These are phyloP conservation scores for Pichia sp. DNA, from an alignment of 1,139 yeast genomes.

Conservation along the genomic window DNA sequence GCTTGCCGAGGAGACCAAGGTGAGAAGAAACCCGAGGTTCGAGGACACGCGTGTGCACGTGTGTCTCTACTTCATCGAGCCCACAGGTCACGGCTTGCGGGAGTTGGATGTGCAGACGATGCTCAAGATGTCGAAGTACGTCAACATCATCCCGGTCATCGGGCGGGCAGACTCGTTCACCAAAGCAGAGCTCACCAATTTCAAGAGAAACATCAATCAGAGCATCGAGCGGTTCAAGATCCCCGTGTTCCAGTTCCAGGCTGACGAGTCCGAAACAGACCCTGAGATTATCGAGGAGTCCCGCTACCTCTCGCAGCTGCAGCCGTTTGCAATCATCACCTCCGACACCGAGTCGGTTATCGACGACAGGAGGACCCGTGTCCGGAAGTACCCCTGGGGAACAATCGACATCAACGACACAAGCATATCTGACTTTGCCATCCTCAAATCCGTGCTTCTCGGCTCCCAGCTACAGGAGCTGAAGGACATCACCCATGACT, in stretches of 20 bases:
- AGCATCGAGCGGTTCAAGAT: conserved; percentile 44
- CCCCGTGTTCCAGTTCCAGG: conserved; percentile 47
- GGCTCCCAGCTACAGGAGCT: conserved; percentile 78
- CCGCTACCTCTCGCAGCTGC: conserved; percentile 33
- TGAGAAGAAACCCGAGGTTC: conserved; percentile 50
- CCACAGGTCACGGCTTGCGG: conserved; percentile 51
- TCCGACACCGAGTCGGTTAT: conserved; percentile 44
- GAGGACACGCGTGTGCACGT: conserved; percentile 62
- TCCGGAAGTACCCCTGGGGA: conserved; percentile 46
- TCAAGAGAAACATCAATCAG: conserved; percentile 42
- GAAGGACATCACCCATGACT: conserved; percentile 64
- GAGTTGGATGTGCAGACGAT: conserved; percentile 49
- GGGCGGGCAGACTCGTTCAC: conserved; percentile 57
- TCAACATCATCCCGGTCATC: conserved; percentile 55
- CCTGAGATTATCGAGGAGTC: conserved; percentile 32
- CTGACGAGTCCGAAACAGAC: conserved; percentile 35
- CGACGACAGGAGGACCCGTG: conserved; percentile 32
- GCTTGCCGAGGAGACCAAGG: conserved; percentile 56
- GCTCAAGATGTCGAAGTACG: conserved; percentile 45
- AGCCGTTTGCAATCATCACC: conserved; percentile 48
- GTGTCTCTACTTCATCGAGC: conserved; percentile 55
- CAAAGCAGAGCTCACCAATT: conserved; percentile 39
- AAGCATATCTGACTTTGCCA: conserved; percentile 57
- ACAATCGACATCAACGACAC: conserved; percentile 41
- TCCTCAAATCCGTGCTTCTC: conserved; percentile 60